Conservation (phyloP, 2,329 filamentous ascomycete species). For the Fusarium sp. region DNA sequence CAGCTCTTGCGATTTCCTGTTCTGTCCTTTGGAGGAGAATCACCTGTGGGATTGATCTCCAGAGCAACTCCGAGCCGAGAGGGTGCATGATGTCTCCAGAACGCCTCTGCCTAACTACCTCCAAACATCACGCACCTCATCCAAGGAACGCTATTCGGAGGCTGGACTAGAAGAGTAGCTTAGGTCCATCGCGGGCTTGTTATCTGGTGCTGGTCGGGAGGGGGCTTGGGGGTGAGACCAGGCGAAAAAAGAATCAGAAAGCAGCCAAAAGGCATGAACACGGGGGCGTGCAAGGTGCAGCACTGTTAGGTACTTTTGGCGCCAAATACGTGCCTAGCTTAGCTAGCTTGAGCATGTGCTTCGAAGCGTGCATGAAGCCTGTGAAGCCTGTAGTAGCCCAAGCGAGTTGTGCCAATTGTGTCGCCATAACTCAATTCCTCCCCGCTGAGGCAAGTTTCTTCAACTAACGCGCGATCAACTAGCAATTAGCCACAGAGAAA, state of each 20-base stretch:
- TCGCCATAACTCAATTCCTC: conserved; percentile 8
- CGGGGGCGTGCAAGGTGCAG: conserved; percentile 39
- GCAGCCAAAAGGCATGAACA: conserved; percentile 11
- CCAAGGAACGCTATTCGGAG: conserved; percentile 38
- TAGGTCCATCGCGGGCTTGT: conserved; percentile 23
- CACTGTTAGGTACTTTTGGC: conserved; percentile 4
- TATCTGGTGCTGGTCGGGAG: conserved; percentile 9
- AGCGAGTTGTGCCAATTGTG: conserved; percentile 44
- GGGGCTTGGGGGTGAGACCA: conserved; percentile 34
- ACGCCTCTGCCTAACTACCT: conserved; percentile 31
- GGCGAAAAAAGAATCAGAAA: background rate
- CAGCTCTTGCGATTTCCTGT: background rate
- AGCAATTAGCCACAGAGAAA: no score
- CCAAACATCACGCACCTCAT: conserved; percentile 23
- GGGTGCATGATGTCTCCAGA: background rate
- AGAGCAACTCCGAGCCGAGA: background rate
- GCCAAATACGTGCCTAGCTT: conserved; percentile 28
- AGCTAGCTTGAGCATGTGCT: background rate
- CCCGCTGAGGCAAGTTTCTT: no score
- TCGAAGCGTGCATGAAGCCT: conserved; percentile 11
- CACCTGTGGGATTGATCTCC: background rate
- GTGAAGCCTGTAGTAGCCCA: conserved; percentile 34
- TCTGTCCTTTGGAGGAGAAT: background rate
- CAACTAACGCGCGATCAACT: no score
- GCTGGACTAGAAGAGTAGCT: conserved; percentile 31